Conservation (phyloP, 2,329 filamentous ascomycete species). For the Colletotrichum tropicale region DNA sequence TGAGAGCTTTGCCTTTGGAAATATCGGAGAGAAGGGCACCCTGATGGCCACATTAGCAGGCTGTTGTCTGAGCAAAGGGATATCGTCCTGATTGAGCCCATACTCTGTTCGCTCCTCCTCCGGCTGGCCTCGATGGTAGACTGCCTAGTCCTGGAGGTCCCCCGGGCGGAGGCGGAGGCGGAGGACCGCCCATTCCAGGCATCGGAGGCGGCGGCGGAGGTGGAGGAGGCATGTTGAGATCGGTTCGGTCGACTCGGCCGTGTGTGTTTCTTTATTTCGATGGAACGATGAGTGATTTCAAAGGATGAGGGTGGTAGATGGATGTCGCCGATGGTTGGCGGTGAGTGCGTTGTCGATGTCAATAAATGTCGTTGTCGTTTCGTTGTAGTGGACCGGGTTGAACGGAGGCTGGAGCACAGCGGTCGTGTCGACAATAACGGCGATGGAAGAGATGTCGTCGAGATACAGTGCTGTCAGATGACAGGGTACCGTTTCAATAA, state of each 20-base stretch:
- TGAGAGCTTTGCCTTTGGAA: constrained; percentile 77
- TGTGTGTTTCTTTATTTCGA: background rate
- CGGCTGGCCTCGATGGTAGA: constrained; percentile 62
- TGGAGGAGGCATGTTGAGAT: constrained; percentile 53
- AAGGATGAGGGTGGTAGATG: background rate
- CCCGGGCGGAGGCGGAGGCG: constrained; percentile 64
- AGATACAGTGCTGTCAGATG: background rate
- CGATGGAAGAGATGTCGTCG: constrained; percentile 5
- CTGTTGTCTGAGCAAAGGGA: background rate
- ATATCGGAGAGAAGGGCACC: constrained; percentile 89
- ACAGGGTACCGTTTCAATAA: constrained; percentile 1
- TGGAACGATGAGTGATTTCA: background rate
- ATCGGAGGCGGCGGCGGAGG: constrained; percentile 73
- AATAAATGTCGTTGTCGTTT: constrained; percentile 17
- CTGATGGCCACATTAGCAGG: constrained; percentile 49
- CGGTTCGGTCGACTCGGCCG: background rate
- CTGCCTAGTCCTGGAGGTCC: constrained; percentile 41
- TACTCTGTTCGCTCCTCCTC: constrained; percentile 64
- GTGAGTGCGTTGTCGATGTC: constrained; percentile 7
- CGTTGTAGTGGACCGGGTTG: constrained; percentile 19
- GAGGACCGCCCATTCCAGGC: constrained; percentile 63
- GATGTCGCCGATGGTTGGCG: background rate
- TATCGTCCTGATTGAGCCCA: constrained; percentile 28
- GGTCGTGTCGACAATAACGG: background rate
- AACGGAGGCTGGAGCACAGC: background rate